Evolutionary conservation across 169 alveolate species (phyloP), one percentile per base, ranked within the genome.

Genomic region (Eimeria necatrix): DNA sequence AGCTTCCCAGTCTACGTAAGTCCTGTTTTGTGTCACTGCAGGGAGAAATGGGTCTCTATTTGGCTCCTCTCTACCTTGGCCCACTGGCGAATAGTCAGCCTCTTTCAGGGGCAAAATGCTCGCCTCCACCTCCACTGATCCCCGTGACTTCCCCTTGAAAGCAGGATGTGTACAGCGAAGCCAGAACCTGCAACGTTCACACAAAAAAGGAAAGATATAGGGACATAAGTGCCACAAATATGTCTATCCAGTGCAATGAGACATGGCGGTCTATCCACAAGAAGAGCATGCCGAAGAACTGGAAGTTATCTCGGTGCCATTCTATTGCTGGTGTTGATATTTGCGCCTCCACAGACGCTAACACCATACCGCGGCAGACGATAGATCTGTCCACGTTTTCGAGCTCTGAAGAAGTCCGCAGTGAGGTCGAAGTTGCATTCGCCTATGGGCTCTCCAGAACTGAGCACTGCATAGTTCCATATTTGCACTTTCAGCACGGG

Each of bases 31-130:
- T 22, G 97, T 95, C 49, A 98, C 99, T 2, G 96, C 96, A 7
- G 98, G 98, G 20, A 98, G 95, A 92, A 95, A 97, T 9, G 99
- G 99, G 74, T 98, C 98, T 70, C 97, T 91, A 89, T 98, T 98
- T 9, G 99, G 99, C 83, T 97, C 98, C 56, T 98, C 99, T 59
- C 99, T 85, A 22, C 99, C 99, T 92, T 97, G 97, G 41, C 99
- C 99, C 16, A 98, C 99, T 7, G 98, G 98, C 32, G 95, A 96
- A 4, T 96, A 73, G 61, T 97, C 98, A 14, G 99, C 98, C 60
- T 98, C 98, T 16, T 96, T 94, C 20, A 96, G 98, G 16, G 98
- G 96, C 59, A 98, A 90, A 18, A 98, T 97, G 51, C 98, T 92
- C 81, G 97, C 97, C 91, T 98, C 99, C 52, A 97, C 88, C 94